Percentiles rank a stretch among this genome's conserved stretches.
Evolutionary conservation across 2,329 filamentous ascomycete genomes (phyloP).

Genomic region (Periconia sp.): DNA sequence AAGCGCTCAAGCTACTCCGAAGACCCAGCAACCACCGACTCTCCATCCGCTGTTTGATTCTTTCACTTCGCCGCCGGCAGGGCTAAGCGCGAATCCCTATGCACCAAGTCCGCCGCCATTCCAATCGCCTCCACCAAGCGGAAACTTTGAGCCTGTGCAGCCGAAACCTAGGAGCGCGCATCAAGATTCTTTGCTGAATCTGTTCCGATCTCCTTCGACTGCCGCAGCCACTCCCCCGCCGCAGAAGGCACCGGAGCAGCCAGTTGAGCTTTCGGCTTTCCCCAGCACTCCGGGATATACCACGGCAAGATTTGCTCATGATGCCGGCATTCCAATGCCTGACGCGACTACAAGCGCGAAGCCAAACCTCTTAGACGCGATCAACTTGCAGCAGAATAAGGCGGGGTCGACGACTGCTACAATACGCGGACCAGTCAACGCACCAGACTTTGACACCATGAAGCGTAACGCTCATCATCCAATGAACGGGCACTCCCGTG

Average conservation of each 20-base stretch:
- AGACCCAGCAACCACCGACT: constrained; percentile 26
- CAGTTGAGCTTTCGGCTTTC: constrained; percentile 54
- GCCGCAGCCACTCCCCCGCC: constrained; percentile 26
- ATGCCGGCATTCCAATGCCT: constrained; percentile 26
- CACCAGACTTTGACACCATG: constrained; percentile 48
- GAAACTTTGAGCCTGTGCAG: constrained; percentile 33
- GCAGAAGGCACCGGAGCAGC: constrained; percentile 34
- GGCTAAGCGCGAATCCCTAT: constrained; percentile 18
- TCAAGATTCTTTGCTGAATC: constrained; percentile 52
- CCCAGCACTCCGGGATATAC: constrained; percentile 45
- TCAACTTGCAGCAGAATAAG: constrained; percentile 20
- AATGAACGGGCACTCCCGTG: constrained; percentile 30
- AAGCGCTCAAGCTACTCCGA: constrained; percentile 29
- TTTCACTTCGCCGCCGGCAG: constrained; percentile 26
- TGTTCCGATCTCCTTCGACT: constrained; percentile 48
- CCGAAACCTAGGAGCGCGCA: constrained; percentile 49
- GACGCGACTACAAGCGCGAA: constrained; percentile 24
- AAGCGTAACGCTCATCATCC: constrained; percentile 35
- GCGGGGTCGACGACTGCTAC: constrained; percentile 46
- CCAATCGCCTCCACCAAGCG: constrained; percentile 32
- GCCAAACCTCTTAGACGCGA: constrained; percentile 24
- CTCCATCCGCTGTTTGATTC: constrained; percentile 26
- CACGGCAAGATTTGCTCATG: constrained; percentile 3
- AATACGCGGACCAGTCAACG: constrained; percentile 50
- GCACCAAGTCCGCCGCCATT: constrained; percentile 35